A percentile compares a stretch with the other conserved stretches of the same genome.
Conservation (phyloP, 1,284 basidiomycete species). For the Takashimella tepidaria region DNA sequence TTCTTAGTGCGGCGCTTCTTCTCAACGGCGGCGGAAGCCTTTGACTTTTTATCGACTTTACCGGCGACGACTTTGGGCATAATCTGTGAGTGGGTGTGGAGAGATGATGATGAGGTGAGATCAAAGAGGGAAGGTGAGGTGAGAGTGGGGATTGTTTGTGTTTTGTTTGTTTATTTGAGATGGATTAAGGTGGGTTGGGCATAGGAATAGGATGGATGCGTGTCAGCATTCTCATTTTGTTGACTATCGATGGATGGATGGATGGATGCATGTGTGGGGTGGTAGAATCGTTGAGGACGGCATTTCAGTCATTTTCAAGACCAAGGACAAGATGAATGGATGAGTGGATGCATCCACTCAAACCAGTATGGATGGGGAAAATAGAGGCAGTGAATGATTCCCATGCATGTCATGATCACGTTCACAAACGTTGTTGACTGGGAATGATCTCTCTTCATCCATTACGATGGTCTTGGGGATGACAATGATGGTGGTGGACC, state of each 20-base stretch:
- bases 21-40: constrained; percentile 59
- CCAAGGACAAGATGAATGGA: not conserved
- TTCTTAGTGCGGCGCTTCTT: constrained; percentile 60
- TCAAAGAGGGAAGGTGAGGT: not conserved
- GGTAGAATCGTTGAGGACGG: constrained; percentile 22
- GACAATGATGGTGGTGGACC: not conserved
- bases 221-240: too few relatives aligned
- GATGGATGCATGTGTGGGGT: constrained; percentile 31
- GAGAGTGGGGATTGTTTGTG: not conserved
- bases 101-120: not conserved
- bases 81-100: constrained; percentile 7
- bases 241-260: constrained; percentile 44
- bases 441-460: not conserved
- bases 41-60: constrained; percentile 56
- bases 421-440: not conserved
- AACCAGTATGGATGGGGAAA: not conserved
- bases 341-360: not conserved
- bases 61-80: constrained; percentile 73
- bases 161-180: too few relatives aligned
- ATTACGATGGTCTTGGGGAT: not conserved
- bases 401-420: not conserved
- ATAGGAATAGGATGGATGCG: too few relatives aligned
- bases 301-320: constrained; percentile 22
- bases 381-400: not conserved
- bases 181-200: too few relatives aligned